phyloP scores from a whole-genome alignment of 2,329 filamentous ascomycete genomes.

The Colletotrichum godetiae region DNA sequence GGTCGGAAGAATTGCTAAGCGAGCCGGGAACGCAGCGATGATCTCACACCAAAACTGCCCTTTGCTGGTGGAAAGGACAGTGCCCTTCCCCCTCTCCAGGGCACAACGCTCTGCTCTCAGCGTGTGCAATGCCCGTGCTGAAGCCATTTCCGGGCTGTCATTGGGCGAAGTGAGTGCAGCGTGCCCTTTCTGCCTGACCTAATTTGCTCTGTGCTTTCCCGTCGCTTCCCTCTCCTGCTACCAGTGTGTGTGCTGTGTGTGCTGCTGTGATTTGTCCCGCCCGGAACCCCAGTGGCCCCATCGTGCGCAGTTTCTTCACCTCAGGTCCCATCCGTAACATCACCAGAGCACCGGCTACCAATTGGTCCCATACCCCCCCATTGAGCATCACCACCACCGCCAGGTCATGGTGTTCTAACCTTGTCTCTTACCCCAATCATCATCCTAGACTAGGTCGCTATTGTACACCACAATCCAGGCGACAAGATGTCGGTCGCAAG shows the following conservation, averaged over 20 bases:
- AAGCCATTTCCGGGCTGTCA: background rate
- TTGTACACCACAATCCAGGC: slow-evolving; percentile 40
- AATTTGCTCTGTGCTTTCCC: slow-evolving; percentile 30
- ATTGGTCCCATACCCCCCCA: slow-evolving; percentile 33
- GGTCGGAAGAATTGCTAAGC: slow-evolving; percentile 31
- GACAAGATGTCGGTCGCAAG: slow-evolving; percentile 40
- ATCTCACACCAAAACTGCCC: slow-evolving; percentile 12
- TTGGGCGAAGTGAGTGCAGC: slow-evolving; percentile 13
- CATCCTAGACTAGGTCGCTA: slow-evolving; percentile 39
- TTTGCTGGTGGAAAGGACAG: background rate
- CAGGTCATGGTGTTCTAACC: slow-evolving; percentile 39
- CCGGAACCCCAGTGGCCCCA: slow-evolving; percentile 29
- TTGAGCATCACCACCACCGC: slow-evolving; percentile 35
- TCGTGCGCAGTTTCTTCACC: slow-evolving; percentile 38
- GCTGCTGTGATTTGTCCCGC: slow-evolving; percentile 31
- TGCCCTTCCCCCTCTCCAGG: background rate
- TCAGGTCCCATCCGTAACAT: slow-evolving; percentile 32
- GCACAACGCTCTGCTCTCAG: background rate
- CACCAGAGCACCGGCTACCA: slow-evolving; percentile 32
- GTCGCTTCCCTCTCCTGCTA: slow-evolving; percentile 1
- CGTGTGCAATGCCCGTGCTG: slow-evolving; percentile 1
- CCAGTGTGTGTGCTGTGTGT: background rate
- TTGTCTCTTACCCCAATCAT: slow-evolving; percentile 37
- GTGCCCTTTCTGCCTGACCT: slow-evolving; percentile 30
- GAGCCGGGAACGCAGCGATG: slow-evolving; percentile 20